Evolutionary conservation across 2,329 filamentous ascomycete genomes (phyloP).

Genomic region (Curvularia spicifera): DNA sequence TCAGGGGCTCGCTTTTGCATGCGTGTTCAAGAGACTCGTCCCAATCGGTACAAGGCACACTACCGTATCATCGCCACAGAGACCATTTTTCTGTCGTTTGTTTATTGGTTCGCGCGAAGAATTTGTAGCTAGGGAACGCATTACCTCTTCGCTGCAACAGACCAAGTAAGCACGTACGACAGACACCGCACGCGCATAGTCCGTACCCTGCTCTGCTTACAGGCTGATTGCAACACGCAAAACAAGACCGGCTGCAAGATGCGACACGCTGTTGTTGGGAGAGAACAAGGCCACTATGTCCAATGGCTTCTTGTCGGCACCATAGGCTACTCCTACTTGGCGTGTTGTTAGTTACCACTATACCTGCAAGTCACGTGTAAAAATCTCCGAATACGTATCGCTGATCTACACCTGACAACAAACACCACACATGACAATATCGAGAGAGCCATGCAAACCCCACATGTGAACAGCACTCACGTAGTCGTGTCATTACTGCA

Average conservation of each 20-base stretch:
- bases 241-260: not conserved
- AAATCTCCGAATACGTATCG: not conserved
- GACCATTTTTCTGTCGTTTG: not conserved
- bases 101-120: not conserved
- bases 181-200: not conserved
- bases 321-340: not conserved
- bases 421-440: not conserved
- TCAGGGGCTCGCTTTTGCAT: constrained; percentile 9
- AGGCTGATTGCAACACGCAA: not conserved
- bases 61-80: not conserved
- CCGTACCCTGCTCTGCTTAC: not conserved
- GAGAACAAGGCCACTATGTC: not conserved
- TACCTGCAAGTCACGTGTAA: not conserved
- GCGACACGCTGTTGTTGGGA: not conserved
- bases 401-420: not conserved
- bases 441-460: not conserved
- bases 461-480: not conserved
- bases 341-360: too few relatives aligned
- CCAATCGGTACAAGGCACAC: not conserved
- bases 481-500: not conserved
- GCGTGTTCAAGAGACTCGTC: not conserved
- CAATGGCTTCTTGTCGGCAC: not conserved
- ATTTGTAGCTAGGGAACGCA: not conserved
- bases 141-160: not conserved
- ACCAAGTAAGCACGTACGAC: not conserved